A percentile compares a stretch with the other conserved stretches of the same genome.
Evolutionary conservation across 306 rosid genomes (phyloP).

Genomic region (Bauhinia variegata): DNA sequence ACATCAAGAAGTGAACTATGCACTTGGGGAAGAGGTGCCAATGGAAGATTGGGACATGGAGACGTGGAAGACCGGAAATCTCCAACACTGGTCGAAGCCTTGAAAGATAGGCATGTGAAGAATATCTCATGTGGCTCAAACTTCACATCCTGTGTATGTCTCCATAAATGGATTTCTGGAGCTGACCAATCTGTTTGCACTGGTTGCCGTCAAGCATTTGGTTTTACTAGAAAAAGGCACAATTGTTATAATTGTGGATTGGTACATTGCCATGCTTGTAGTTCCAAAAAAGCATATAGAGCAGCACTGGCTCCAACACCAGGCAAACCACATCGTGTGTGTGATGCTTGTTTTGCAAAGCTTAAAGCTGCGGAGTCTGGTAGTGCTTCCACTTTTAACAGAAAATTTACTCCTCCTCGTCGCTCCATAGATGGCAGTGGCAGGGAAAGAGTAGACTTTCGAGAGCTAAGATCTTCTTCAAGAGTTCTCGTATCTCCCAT

Average conservation of each 20-base stretch:
- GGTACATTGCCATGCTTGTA: conserved; percentile 91
- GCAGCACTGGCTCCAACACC: conserved; percentile 97
- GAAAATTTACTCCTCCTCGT: conserved; percentile 50
- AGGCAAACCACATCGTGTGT: conserved; percentile 95
- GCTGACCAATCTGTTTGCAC: conserved; percentile 92
- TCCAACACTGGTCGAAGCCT: conserved; percentile 85
- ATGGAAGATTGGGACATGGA: conserved; percentile 95
- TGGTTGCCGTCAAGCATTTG: conserved; percentile 92
- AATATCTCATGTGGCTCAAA: conserved; percentile 79
- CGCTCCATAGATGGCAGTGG: conserved; percentile 55
- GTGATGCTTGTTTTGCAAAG: conserved; percentile 82
- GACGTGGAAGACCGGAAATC: conserved; percentile 66
- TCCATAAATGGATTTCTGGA: conserved; percentile 95
- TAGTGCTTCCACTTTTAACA: conserved; percentile 35
- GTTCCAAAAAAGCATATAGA: conserved; percentile 79
- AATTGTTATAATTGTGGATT: conserved; percentile 94
- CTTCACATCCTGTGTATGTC: conserved; percentile 81
- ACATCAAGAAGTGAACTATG: conserved; percentile 93
- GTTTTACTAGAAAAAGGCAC: conserved; percentile 92
- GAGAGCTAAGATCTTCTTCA: conserved; percentile 63
- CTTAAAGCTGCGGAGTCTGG: conserved; percentile 67
- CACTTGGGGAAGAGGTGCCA: conserved; percentile 96
- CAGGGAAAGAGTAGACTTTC: conserved; percentile 52
- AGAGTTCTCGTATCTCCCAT: conserved; percentile 66
- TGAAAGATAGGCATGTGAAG: conserved; percentile 82